Conservation (phyloP, 495 filamentous ascomycete species). For the Symbiotaphrina buchneri region DNA sequence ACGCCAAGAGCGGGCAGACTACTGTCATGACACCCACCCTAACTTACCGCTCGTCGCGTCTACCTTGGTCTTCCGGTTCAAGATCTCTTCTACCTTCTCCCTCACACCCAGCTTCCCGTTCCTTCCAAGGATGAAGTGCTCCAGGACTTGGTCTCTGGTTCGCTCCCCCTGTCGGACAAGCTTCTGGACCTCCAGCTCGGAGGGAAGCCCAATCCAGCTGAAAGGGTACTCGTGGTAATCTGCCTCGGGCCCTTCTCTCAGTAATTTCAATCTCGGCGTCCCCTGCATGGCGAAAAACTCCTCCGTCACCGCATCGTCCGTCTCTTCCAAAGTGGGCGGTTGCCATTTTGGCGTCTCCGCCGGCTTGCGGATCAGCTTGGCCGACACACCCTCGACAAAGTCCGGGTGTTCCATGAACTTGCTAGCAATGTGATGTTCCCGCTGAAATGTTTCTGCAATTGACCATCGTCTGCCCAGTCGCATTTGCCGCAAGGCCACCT, state of each 20-base stretch:
- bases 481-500: slow-evolving; percentile 64
- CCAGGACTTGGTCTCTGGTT: slow-evolving; percentile 1
- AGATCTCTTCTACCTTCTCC: slow-evolving; percentile 20
- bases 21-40: no score
- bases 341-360: slow-evolving; percentile 39
- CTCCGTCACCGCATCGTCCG: slow-evolving; percentile 26
- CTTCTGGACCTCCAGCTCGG: slow-evolving; percentile 41
- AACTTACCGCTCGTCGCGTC: no score
- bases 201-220: slow-evolving; percentile 41
- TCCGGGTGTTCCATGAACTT: slow-evolving; percentile 76
- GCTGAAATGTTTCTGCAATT: slow-evolving; percentile 61
- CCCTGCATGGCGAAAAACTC: slow-evolving; percentile 32
- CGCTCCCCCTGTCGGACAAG: slow-evolving; percentile 19
- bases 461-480: slow-evolving; percentile 48
- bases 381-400: slow-evolving; percentile 68
- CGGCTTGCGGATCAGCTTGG: slow-evolving; percentile 46
- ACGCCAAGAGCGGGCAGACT: no score
- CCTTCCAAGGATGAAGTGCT: slow-evolving; percentile 5
- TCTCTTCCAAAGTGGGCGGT: slow-evolving; percentile 41
- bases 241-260: slow-evolving; percentile 13
- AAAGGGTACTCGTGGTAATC: slow-evolving; percentile 52
- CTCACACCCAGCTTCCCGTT: slow-evolving; percentile 17
- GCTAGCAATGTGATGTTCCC: slow-evolving; percentile 56
- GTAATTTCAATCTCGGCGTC: slow-evolving; percentile 24
- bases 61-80: slow-evolving; percentile 9